Conservation (phyloP, 2,329 filamentous ascomycete genomes). For the Aphanocladium album region DNA sequence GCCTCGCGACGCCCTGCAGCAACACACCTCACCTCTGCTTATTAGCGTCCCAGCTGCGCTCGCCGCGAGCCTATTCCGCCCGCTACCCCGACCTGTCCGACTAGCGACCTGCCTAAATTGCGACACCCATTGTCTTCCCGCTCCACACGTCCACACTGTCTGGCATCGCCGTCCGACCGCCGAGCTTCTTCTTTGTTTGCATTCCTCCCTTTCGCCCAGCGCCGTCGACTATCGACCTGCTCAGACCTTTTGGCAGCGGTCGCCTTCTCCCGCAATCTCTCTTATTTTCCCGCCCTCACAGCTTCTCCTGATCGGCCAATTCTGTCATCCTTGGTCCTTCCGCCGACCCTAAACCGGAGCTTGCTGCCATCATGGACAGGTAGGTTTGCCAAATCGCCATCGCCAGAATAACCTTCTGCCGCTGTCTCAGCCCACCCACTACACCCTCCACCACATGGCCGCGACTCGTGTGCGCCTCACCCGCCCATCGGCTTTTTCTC, state of each 20-base stretch:
- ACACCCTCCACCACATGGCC: background rate
- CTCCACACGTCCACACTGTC: conserved; percentile 5
- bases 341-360: conserved; percentile 11
- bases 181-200: background rate
- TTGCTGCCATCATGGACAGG: conserved; percentile 10
- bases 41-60: no score
- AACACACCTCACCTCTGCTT: no score
- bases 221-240: background rate
- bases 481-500: background rate
- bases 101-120: conserved; percentile 7
- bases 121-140: background rate
- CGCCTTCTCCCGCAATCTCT: background rate
- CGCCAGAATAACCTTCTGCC: background rate
- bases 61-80: no score
- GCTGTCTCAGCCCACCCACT: background rate
- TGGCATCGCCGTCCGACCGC: conserved; percentile 5
- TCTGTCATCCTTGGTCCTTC: conserved; percentile 2
- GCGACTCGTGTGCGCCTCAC: conserved; percentile 1
- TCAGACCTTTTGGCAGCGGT: background rate
- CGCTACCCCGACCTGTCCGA: background rate
- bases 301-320: background rate
- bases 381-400: conserved; percentile 5
- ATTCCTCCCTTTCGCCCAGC: background rate
- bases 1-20: background rate
- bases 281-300: no score